phyloP scores from a whole-genome alignment of 495 filamentous ascomycete species.

The Penicillium cosmopolitanum region DNA sequence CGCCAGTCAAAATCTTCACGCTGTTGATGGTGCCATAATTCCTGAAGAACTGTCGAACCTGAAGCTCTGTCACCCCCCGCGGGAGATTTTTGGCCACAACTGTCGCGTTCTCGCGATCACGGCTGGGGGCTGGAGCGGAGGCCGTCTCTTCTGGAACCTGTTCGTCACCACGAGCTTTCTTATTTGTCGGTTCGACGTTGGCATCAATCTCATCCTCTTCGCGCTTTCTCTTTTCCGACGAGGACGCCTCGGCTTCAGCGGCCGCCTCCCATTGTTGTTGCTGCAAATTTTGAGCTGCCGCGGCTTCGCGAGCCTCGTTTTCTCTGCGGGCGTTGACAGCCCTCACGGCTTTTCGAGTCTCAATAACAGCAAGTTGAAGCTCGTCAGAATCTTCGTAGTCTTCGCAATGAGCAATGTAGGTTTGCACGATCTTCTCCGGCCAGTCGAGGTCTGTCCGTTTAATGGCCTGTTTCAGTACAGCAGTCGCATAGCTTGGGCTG shows the following conservation, averaged over 20 bases:
- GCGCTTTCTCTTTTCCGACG: constrained; percentile 70
- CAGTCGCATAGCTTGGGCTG: constrained; percentile 67
- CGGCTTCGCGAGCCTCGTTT: constrained; percentile 63
- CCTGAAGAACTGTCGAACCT: constrained; percentile 85
- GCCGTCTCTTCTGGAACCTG: constrained; percentile 28
- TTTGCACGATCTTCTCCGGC: constrained; percentile 86
- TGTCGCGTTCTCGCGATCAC: constrained; percentile 88
- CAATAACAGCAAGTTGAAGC: constrained; percentile 69
- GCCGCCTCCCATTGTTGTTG: constrained; percentile 30
- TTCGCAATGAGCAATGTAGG: constrained; percentile 82
- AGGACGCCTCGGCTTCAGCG: constrained; percentile 30
- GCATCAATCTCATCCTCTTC: constrained; percentile 60
- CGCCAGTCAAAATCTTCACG: constrained; percentile 63
- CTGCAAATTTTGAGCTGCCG: constrained; percentile 44
- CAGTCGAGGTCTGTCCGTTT: constrained; percentile 75
- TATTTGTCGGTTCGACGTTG: constrained; percentile 50
- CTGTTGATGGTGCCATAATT: constrained; percentile 82
- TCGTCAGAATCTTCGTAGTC: constrained; percentile 79
- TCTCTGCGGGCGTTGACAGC: constrained; percentile 66
- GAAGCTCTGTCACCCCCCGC: constrained; percentile 64
- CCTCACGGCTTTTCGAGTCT: constrained; percentile 66
- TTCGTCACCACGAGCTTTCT: constrained; percentile 62
- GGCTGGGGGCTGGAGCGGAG: constrained; percentile 55
- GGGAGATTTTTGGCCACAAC: constrained; percentile 81
- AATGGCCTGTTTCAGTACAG: constrained; percentile 74